A percentile compares a stretch with the other conserved stretches of the same genome.
phyloP scores from a whole-genome alignment of 2,329 filamentous ascomycete species.

The Hymenoscyphus fraxineus region DNA sequence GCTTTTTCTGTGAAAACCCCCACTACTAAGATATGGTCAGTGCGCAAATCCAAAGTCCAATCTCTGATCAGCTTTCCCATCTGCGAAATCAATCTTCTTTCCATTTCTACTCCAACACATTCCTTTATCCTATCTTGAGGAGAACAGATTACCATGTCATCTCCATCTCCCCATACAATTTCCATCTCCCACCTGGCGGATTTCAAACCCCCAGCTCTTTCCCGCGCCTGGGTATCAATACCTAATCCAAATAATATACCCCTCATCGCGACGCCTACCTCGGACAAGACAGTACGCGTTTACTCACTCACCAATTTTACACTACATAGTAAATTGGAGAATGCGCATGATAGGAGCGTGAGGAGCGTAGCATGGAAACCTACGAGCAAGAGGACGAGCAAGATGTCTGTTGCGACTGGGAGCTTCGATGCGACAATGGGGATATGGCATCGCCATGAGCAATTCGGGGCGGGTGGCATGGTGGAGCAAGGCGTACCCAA shows the following conservation, averaged over 20 bases:
- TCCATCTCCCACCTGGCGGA: conserved; percentile 26
- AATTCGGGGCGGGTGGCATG: not conserved
- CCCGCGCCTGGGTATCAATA: conserved; percentile 79
- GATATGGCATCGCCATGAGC: conserved; percentile 65
- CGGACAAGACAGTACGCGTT: conserved; percentile 80
- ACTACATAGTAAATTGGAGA: conserved; percentile 73
- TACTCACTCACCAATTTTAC: conserved; percentile 82
- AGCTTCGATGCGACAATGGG: conserved; percentile 93
- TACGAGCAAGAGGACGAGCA: conserved; percentile 50
- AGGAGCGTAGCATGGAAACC: conserved; percentile 87
- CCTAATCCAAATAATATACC: conserved; percentile 79
- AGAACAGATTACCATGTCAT: not conserved
- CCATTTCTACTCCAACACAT: not conserved
- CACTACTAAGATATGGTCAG: not conserved
- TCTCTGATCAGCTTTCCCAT: not conserved
- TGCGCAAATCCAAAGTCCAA: not conserved
- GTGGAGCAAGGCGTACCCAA: not conserved
- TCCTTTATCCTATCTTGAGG: not conserved
- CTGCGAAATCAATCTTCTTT: not conserved
- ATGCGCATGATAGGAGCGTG: conserved; percentile 89
- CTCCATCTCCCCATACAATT: not conserved
- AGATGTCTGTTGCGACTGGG: conserved; percentile 81
- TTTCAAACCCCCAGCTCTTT: conserved; percentile 50
- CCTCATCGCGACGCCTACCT: conserved; percentile 82
- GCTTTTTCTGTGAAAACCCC: not conserved